Conservation (phyloP, 805 yeast species). For the Candida insectalens region DNA sequence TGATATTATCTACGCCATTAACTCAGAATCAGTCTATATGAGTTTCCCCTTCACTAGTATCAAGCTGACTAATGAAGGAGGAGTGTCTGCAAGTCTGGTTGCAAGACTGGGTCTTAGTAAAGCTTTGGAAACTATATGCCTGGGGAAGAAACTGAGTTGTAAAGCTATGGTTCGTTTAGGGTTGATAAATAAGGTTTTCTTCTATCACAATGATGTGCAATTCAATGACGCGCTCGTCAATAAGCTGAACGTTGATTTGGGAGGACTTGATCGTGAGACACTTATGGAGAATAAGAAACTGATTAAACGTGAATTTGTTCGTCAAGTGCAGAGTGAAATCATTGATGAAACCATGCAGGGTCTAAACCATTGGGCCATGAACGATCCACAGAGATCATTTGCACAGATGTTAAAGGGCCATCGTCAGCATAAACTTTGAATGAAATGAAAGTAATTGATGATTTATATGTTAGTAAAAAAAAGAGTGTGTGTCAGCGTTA, state of each 20-base stretch:
- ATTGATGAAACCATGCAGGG: conserved; percentile 64
- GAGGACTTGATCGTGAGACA: conserved; percentile 35
- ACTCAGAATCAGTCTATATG: conserved; percentile 41
- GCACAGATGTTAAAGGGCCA: conserved; percentile 40
- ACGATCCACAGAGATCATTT: conserved; percentile 66
- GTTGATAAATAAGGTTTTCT: conserved; percentile 49
- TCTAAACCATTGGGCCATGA: conserved; percentile 57
- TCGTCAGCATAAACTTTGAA: conserved; percentile 52
- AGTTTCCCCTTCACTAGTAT: conserved; percentile 73
- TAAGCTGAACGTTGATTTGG: conserved; percentile 26
- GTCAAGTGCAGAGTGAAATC: conserved; percentile 37
- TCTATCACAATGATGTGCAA: conserved; percentile 24
- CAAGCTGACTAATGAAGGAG: conserved; percentile 81
- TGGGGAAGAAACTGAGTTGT: conserved; percentile 57
- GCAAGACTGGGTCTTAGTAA: conserved; percentile 62
- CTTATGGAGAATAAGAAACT: conserved; percentile 36
- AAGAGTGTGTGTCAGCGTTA: conserved; percentile 7
- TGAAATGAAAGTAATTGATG: not conserved
- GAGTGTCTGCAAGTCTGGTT: conserved; percentile 57
- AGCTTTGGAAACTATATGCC: conserved; percentile 64
- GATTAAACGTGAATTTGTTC: conserved; percentile 24
- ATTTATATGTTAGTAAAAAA: not conserved
- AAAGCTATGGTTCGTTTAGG: conserved; percentile 48
- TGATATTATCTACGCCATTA: conserved; percentile 65
- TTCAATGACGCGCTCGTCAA: conserved; percentile 33